Base-by-base conservation (phyloP, 192 early-diverging fungal species). In the Coemansia erecta region DNA sequence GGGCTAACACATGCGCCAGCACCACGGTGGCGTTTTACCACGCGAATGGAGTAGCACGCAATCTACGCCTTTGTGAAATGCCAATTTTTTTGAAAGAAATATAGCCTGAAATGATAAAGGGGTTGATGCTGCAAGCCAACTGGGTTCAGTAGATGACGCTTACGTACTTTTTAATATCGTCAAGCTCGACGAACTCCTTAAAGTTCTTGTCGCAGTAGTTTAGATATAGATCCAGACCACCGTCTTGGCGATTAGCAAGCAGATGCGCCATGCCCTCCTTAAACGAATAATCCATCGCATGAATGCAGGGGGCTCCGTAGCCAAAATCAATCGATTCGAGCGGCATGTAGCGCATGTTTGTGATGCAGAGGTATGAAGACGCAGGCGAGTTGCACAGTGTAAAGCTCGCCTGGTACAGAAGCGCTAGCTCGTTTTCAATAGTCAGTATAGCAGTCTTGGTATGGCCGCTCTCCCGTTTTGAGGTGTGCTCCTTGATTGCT, bases 321-420 rank as follows among this genome's bases (percentile, higher is more conserved):
- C 76, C 76, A 72, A 79, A 79, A 28, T 79, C 76, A 28, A 79
- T 55, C 11, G 56, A 33, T 18, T 62, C 23, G 28, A 72, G 49
- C 11, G 65, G 63, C 66, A 79, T 61, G 22, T 72, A 69, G 21
- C 76, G 61, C 37, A 79, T 21, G 41, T 62, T 62, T 19, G 51
- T 57, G 24, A 72, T 47, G 8, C 76, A 70, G 9, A 79, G 21
- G 46, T 72, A 79, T 21, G 76, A 62, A 0, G 70, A 46, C 40
- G 47, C 33, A 0, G 61, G 43, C 41, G 70, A 61, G 47, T 79
- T 79, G 60, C 70, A 64, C 45, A 79, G 12, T 8, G 53, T 35
- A 39, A 61, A 39, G 35, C 66, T 44, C 2, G 63, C 63, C 8
- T 66, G 62, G 37, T 72, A 79, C 45, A 79, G 44, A 14, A 79